Evolutionary conservation across 108 stramenopile genomes (phyloP).

Genomic region (Nitzschia putrida): DNA sequence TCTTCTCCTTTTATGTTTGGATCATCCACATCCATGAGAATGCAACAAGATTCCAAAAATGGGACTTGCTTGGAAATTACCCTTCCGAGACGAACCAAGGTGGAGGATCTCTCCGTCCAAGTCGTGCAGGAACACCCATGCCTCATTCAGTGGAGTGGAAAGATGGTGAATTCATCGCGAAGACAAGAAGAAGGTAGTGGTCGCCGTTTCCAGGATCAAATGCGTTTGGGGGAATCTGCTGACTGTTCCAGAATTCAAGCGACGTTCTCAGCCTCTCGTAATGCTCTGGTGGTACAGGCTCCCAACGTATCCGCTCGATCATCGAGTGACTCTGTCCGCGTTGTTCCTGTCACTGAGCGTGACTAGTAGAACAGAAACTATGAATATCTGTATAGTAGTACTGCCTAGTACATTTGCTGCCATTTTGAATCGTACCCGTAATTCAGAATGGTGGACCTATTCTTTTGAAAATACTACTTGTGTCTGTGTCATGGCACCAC

Average conservation of each 20-base stretch:
- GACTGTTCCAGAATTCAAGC: constrained; percentile 10
- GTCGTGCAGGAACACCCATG: constrained; percentile 15
- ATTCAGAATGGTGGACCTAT: too few species aligned
- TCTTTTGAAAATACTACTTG: too few species aligned
- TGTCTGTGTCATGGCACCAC: too few species aligned
- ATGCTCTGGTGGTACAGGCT: constrained; percentile 2
- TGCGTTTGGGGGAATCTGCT: background rate
- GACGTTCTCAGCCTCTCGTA: background rate
- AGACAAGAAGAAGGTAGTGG: background rate
- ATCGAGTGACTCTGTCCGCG: background rate
- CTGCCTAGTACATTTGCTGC: too few species aligned
- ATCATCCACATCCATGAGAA: background rate
- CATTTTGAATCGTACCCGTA: too few species aligned
- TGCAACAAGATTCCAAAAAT: constrained; percentile 4
- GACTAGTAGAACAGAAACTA: background rate
- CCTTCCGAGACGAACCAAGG: background rate
- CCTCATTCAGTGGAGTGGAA: constrained; percentile 12
- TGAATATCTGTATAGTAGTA: too few species aligned
- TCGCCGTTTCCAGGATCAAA: background rate
- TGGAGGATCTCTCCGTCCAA: constrained; percentile 2
- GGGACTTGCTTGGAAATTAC: constrained; percentile 8
- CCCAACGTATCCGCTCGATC: background rate
- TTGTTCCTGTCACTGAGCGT: constrained; percentile 11
- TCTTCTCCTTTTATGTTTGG: background rate
- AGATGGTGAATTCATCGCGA: background rate